Base-by-base conservation (phyloP, 305 asterid species). In the Rubia peregrina region DNA sequence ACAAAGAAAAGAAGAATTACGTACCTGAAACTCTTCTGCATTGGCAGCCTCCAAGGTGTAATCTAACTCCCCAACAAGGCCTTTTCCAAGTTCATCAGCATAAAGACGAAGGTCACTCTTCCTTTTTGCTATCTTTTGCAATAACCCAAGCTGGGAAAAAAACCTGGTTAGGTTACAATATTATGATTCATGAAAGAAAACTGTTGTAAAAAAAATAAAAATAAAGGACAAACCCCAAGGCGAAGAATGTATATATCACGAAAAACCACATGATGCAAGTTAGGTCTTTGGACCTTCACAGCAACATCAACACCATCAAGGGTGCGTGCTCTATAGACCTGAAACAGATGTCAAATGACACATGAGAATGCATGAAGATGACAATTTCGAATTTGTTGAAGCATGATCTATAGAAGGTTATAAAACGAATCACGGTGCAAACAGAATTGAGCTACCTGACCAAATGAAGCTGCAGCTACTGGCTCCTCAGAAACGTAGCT, bases 401-500 rank as follows among this genome's bases (percentile, higher is more conserved):
- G 40, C 63, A 24, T 8, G 19, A 30, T n/a, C 12, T 10, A 65
- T 41, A 44, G 5, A 61, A 8, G 9, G 14, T 16, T 36, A 30
- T 24, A 33, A 61, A 79, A 79, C 46, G 42, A 71, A 78, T 66
- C 69, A 70, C 64, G 53, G 38, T 36, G 36, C 61, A 41, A 64
- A 60, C 49, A 68, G 11, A 61, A 36, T 48, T 62, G 14, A 65
- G 41, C 68, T 61, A 93, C 99, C 99, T 94, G 99, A 76, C 99
- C 99, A 81, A 94, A 94, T 81, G 99, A 94, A 84, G 99, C 99
- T 78, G 97, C 97, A 81, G 97, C 99, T 30, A 91, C 93, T 65
- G 99, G 96, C 75, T 89, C 89, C 77, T 83, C 96, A 72, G 99
- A 91, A 77, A 91, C 56, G 80, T 78, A 80, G 83, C 95, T 88